These are phyloP conservation scores for barrel medic (Medicago truncatula) DNA, from an alignment of 306 rosid species.

Conservation along the genomic window DNA sequence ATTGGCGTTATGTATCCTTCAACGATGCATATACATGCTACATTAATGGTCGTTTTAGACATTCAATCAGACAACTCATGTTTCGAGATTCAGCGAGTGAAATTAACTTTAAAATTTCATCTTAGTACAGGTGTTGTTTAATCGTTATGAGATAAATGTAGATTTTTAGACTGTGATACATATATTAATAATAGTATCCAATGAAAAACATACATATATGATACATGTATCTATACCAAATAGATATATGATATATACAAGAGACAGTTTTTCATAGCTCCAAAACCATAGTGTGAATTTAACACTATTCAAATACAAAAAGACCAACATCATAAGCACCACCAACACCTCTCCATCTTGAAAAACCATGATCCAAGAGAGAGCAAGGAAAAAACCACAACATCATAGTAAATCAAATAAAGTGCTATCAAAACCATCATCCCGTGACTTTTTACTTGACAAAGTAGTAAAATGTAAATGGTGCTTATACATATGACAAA, in stretches of 20 bases:
- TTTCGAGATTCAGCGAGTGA: background rate
- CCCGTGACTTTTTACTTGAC: slow-evolving; percentile 8
- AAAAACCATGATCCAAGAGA: slow-evolving; percentile 8
- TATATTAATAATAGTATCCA: background rate
- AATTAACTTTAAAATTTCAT: background rate
- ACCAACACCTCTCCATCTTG: slow-evolving; percentile 23
- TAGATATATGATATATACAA: background rate
- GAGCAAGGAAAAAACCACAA: background rate
- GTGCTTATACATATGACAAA: background rate
- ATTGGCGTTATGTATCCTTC: too few species aligned
- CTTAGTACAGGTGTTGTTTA: background rate
- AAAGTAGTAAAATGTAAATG: slow-evolving; percentile 8
- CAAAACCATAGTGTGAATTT: background rate
- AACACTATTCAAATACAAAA: background rate
- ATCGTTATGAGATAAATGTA: background rate
- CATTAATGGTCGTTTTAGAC: too few species aligned
- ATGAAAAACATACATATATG: background rate
- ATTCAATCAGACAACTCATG: background rate
- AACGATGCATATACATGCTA: too few species aligned
- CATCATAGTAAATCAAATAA: slow-evolving; percentile 3
- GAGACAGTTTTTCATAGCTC: background rate
- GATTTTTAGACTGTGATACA: background rate
- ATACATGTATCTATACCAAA: too few species aligned
- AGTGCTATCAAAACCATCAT: background rate
- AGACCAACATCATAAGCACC: background rate